Conservation (phyloP, 257 asterid species). For the Rehmannia glutinosa region DNA sequence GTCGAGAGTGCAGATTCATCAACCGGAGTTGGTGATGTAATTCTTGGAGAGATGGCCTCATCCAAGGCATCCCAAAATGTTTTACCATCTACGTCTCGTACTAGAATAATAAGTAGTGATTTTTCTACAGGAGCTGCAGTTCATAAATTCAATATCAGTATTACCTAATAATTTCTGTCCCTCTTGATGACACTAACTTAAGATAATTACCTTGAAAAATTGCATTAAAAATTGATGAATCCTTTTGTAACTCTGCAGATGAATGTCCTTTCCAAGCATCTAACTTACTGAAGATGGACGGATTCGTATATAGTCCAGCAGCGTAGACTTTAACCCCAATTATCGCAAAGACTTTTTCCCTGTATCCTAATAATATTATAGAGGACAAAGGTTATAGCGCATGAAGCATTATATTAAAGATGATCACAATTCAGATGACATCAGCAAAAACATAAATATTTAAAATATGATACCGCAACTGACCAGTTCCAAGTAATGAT, state of each 20-base stretch:
- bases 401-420: slow-evolving; percentile 8
- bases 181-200: neutral
- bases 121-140: slow-evolving; percentile 80
- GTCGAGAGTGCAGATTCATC: slow-evolving; percentile 69
- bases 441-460: slow-evolving; percentile 2
- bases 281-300: slow-evolving; percentile 43
- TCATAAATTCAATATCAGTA: slow-evolving; percentile 11
- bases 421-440: neutral
- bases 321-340: slow-evolving; percentile 93
- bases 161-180: neutral
- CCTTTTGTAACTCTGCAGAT: slow-evolving; percentile 49
- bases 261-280: slow-evolving; percentile 68
- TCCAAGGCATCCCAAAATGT: slow-evolving; percentile 93
- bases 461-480: slow-evolving; percentile 17
- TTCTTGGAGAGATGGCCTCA: slow-evolving; percentile 83
- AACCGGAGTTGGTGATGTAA: slow-evolving; percentile 46
- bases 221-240: slow-evolving; percentile 50
- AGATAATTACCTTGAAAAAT: slow-evolving; percentile 54
- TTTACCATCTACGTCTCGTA: slow-evolving; percentile 88
- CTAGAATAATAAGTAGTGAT: slow-evolving; percentile 71
- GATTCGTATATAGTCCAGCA: slow-evolving; percentile 66
- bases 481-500: slow-evolving; percentile 82
- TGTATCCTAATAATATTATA: slow-evolving; percentile 51
- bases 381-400: neutral
- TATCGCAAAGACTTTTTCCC: slow-evolving; percentile 83